A percentile compares a stretch with the other conserved stretches of the same genome.
phyloP scores from a whole-genome alignment of 768 basidiomycete genomes.

The Tulasnella sp. region DNA sequence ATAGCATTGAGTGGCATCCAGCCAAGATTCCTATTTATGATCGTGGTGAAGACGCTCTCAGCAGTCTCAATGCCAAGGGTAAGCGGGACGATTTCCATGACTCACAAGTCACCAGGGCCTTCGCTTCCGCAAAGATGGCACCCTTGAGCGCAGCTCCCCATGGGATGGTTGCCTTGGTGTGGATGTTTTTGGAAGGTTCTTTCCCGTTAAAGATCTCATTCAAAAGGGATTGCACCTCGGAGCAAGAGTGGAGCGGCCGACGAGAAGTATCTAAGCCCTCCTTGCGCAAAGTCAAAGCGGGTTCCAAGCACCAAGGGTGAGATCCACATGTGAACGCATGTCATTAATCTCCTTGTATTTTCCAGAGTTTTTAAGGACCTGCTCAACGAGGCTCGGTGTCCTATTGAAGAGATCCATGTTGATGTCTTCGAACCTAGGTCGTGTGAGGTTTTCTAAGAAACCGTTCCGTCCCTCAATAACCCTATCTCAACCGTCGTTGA shows the following conservation, averaged over 20 bases:
- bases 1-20: too few relatives aligned
- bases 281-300: not conserved
- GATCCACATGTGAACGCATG: constrained; percentile 19
- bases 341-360: constrained; percentile 93
- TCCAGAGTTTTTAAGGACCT: constrained; percentile 95
- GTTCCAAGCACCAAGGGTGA: not conserved
- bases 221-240: constrained; percentile 92
- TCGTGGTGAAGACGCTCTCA: constrained; percentile 97
- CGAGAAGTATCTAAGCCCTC: constrained; percentile 59
- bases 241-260: constrained; percentile 97
- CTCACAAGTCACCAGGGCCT: constrained; percentile 91
- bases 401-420: constrained; percentile 92
- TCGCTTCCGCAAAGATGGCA: constrained; percentile 95
- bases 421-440: constrained; percentile 94
- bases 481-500: constrained; percentile 98
- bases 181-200: constrained; percentile 98
- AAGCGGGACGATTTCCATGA: constrained; percentile 86
- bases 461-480: constrained; percentile 94
- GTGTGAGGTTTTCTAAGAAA: constrained; percentile 96
- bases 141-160: constrained; percentile 99
- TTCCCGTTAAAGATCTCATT: constrained; percentile 98
- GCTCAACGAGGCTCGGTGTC: constrained; percentile 92
- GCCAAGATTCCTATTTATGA: too few relatives aligned
- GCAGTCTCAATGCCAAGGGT: constrained; percentile 96
- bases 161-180: constrained; percentile 97